Base-by-base conservation (phyloP, 2,329 filamentous ascomycete species). In the Pseudohalonectria lignicola region DNA sequence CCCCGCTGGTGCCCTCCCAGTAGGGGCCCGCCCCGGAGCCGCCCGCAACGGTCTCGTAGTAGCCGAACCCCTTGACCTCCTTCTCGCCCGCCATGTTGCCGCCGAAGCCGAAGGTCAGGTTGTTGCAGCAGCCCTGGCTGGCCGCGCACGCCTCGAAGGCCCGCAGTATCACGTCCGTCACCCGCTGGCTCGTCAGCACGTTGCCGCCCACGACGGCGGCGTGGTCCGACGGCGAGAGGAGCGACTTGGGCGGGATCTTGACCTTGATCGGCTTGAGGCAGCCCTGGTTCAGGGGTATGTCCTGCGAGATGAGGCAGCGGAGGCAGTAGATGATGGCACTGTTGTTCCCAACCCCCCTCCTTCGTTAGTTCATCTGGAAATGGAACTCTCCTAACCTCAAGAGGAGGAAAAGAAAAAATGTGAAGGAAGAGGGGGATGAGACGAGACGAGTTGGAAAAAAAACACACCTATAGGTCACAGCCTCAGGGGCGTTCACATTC, bases 381-480 rank as follows among this genome's bases (percentile, higher is more conserved):
- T n/a, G n/a, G n/a, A n/a, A n/a, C n/a, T n/a, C n/a, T n/a, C n/a
- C n/a, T n/a, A n/a, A n/a, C n/a, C n/a, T n/a, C n/a, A n/a, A n/a
- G n/a, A n/a, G n/a, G n/a, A n/a, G n/a, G n/a, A n/a, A n/a, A n/a
- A n/a, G n/a, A n/a, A n/a, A n/a, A n/a, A n/a, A 17, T 33, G 31
- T 18, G 31, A 33, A 17, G 12, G 31, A 12, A 6, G 31, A 31
- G 15, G n/a, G 16, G 30, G 23, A 26, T 7, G 23, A 26, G 23
- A 26, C 12, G 23, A 26, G 23, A 12, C 7, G 12, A 26, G 23
- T 7, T 8, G 12, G 12, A 26, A 7, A 26, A 26, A 26, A 26
- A 26, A 26, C 36, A 23, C n/a, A 38, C 36, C 36, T 38, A 60
- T 86, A 86, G 1, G 82, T 86, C 25, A 88, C 79, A 1, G 83